Base-by-base conservation (phyloP, 345 rosid genomes). In the Odontarrhena argentea region DNA sequence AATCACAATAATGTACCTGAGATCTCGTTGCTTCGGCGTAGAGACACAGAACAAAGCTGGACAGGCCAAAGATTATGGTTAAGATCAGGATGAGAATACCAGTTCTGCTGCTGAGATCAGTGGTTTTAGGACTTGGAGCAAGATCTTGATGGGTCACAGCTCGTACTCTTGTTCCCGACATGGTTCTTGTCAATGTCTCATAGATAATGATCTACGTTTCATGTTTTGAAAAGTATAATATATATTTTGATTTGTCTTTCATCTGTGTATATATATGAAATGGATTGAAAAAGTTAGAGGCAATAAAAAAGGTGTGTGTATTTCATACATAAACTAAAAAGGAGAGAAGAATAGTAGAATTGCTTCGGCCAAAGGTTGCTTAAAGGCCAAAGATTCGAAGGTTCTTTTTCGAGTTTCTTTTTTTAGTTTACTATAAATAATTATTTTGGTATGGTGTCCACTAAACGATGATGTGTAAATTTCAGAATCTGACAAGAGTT, bases 351-450 rank as follows among this genome's bases (percentile, higher is more conserved):
- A 77, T 66, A 76, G 65, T 28, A 71, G 90, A 82, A 84, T 93
- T 70, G 87, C 99, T 94, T 90, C 86, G 72, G 65, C 63, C 80
- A 81, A 90, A 88, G 95, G 99, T 90, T 85, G 80, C 97, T 93
- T 93, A 78, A 81, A 82, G 80, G 78, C 83, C 77, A 76, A 84
- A 84, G 86, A 91, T 88, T 86, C 97, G 55, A 22, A 66, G 75
- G 55, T 71, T 74, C 81, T 52, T 60, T 67, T 74, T 67, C 13
- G 8, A 45, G 11, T 47, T 9, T 55, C 32, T 15, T 67, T 48
- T 48, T 64, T 43, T 11, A 9, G 12, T 14, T 26, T 55, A 59
- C 9, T 47, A 1, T 1, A 32, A 32, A 32, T 32, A 73, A 45
- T 70, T 13, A 50, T 83, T 82, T 83, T 51, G 69, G 55, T 64